phyloP scores from a whole-genome alignment of 1,284 basidiomycete species.

The Singerocomus rubriflavus region DNA sequence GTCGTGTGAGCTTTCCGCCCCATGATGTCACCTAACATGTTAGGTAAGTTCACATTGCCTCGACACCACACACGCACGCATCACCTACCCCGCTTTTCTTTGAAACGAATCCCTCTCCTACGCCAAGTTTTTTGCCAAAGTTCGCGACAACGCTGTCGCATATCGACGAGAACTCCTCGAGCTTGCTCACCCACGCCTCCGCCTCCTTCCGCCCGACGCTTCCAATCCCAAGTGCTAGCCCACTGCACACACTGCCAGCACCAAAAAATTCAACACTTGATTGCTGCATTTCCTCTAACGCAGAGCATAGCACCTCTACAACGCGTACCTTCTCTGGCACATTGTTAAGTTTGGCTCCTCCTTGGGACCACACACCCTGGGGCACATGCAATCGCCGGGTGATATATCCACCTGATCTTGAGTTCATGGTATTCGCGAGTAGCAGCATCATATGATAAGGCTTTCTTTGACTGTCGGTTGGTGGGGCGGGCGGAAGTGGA shows the following conservation, averaged over 20 bases:
- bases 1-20: constrained; percentile 79
- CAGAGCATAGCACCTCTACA: constrained; percentile 72
- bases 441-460: constrained; percentile 90
- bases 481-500: constrained; percentile 66
- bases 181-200: constrained; percentile 65
- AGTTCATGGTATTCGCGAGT: constrained; percentile 76
- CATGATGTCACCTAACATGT: constrained; percentile 53
- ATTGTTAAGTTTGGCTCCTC: constrained; percentile 78
- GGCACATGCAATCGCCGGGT: constrained; percentile 87
- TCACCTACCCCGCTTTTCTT: constrained; percentile 72
- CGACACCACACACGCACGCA: not conserved
- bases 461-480: constrained; percentile 71
- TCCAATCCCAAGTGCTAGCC: constrained; percentile 66
- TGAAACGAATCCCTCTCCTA: constrained; percentile 77
- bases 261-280: constrained; percentile 70
- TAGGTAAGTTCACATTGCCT: constrained; percentile 18
- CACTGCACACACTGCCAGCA: constrained; percentile 72
- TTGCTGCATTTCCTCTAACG: constrained; percentile 71
- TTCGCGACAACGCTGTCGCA: constrained; percentile 85
- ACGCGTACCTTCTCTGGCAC: constrained; percentile 84
- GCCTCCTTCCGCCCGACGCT: constrained; percentile 68
- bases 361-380: constrained; percentile 86
- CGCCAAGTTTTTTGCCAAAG: constrained; percentile 86
- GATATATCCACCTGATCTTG: constrained; percentile 83
- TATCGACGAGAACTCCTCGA: constrained; percentile 70